Evolutionary conservation across 2,329 filamentous ascomycete genomes (phyloP).

Genomic region (Pyrenophora tritici-repentis): DNA sequence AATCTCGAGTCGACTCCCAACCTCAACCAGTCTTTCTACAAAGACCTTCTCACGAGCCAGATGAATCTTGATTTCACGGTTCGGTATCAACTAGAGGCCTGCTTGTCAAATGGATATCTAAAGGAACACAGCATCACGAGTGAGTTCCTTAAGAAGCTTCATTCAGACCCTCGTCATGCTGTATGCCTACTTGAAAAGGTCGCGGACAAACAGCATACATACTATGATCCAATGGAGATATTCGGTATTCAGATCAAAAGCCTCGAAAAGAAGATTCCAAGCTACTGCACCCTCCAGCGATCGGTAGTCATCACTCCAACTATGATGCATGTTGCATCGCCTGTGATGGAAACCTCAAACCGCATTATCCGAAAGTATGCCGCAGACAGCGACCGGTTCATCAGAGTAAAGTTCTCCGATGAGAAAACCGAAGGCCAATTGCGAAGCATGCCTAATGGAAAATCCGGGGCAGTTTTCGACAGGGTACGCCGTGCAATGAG

Average conservation of each 20-base stretch:
- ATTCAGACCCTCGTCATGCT: conserved; percentile 58
- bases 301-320: conserved; percentile 84
- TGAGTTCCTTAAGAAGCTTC: conserved; percentile 69
- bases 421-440: conserved; percentile 63
- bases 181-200: conserved; percentile 74
- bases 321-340: conserved; percentile 76
- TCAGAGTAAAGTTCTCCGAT: conserved; percentile 88
- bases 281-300: conserved; percentile 75
- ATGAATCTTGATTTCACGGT: conserved; percentile 63
- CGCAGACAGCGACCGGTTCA: conserved; percentile 74
- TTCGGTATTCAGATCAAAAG: conserved; percentile 58
- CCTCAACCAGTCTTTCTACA: conserved; percentile 18
- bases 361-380: conserved; percentile 77
- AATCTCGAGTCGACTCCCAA: conserved; percentile 14
- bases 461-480: conserved; percentile 66
- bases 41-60: conserved; percentile 40
- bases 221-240: conserved; percentile 73
- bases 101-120: conserved; percentile 78
- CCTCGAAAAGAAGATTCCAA: conserved; percentile 58
- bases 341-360: conserved; percentile 84
- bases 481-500: conserved; percentile 72
- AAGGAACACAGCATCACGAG: conserved; percentile 74
- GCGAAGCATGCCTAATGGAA: conserved; percentile 35
- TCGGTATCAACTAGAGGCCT: conserved; percentile 90
- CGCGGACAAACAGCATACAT: conserved; percentile 64